Evolutionary conservation across 805 yeast species (phyloP), one percentile per base, ranked within the genome.

Genomic region (Ogataea siamensis): DNA sequence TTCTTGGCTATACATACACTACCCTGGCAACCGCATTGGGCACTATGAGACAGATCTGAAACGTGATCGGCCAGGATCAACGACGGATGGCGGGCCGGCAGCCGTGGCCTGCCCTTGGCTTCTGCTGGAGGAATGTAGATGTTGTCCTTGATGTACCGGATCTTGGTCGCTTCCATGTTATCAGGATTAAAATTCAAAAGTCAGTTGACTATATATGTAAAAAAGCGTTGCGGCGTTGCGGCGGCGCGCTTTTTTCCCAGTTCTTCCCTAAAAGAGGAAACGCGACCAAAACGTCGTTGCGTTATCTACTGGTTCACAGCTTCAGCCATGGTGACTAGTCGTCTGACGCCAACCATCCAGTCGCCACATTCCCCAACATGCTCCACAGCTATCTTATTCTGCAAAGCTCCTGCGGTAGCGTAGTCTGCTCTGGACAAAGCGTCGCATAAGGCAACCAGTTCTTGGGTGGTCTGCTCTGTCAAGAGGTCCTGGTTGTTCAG

Each of bases 281-380:
- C n/a, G n/a, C 32, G 18, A 18, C 19, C 21, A 30, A 30, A 14
- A 12, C 15, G 3, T 13, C 25, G n/a, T 16, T 7, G n/a, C 19
- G 9, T 11, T 19, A 22, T 28, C 30, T 20, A 31, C 22, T 37
- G 34, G 9, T 37, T 22, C 24, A 37, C 32, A 5, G 56, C 80
- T 50, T 74, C 78, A 11, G 70, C 77, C 74, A 93, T 86, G 46
- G 82, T 83, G 45, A 91, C 78, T 46, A 93, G 72, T 51, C 97
- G 78, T 62, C 83, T 87, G 32, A 93, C 82, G 51, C 99, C 99
- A 21, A 84, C 77, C 67, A 84, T 76, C 99, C 99, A 93, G 53
- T 83, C 79, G 10, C 95, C 96, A 47, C 83, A 77, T 60, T 89
- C 95, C 16, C 73, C 76, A 16, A 81, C 73, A 45, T 76, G 72